A percentile compares a stretch with the other conserved stretches of the same genome.
phyloP scores from a whole-genome alignment of 1,139 yeast species.

The Diutina neorugosa region DNA sequence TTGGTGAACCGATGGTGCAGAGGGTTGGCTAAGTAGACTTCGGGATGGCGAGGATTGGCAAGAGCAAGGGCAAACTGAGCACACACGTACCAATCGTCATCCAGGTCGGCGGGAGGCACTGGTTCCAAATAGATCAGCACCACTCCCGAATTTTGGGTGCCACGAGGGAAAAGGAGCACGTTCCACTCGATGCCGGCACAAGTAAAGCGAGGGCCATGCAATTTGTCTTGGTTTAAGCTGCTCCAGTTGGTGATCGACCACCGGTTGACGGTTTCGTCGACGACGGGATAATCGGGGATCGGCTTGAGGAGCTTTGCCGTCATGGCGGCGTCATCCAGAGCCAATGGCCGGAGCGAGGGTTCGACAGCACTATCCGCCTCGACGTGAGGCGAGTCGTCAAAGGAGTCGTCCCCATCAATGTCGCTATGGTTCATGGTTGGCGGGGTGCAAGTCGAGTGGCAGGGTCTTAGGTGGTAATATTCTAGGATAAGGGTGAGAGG shows the following conservation, averaged over 20 bases:
- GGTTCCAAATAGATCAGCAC: conserved; percentile 58
- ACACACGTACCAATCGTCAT: conserved; percentile 63
- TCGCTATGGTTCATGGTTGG: background rate
- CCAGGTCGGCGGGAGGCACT: conserved; percentile 23
- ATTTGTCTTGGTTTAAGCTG: conserved; percentile 33
- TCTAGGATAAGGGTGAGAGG: background rate
- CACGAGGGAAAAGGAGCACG: conserved; percentile 66
- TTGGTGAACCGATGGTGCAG: conserved; percentile 66
- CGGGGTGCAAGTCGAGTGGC: background rate
- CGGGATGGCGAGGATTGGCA: conserved; percentile 71
- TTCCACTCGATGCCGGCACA: conserved; percentile 70
- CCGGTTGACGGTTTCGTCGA: conserved; percentile 34
- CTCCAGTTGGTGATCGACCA: conserved; percentile 71
- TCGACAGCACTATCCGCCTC: background rate
- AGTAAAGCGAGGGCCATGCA: conserved; percentile 39
- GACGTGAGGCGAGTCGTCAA: background rate
- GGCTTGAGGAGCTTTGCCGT: background rate
- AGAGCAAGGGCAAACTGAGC: conserved; percentile 82
- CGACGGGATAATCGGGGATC: conserved; percentile 31
- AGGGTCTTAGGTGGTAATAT: background rate
- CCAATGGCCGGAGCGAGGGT: background rate
- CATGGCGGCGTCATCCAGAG: background rate
- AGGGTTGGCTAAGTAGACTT: conserved; percentile 8
- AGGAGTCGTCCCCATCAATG: conserved; percentile 1
- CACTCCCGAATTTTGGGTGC: conserved; percentile 27